phyloP scores from a whole-genome alignment of 2,329 filamentous ascomycete genomes.

The Bertia moriformis region DNA sequence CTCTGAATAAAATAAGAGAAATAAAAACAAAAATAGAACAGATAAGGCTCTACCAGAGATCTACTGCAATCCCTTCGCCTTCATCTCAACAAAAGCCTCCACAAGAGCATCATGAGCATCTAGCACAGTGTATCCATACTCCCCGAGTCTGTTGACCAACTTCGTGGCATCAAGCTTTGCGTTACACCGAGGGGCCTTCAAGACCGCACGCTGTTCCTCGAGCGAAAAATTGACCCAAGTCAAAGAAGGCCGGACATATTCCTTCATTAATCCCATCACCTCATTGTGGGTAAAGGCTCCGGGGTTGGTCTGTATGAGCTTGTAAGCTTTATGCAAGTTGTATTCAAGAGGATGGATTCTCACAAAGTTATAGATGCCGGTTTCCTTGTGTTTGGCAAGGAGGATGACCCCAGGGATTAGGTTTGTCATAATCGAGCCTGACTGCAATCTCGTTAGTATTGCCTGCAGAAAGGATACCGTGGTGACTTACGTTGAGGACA shows the following conservation, averaged over 20 bases:
- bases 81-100: slow-evolving; percentile 50
- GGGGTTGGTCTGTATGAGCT: too few species aligned
- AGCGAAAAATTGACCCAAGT: slow-evolving; percentile 52
- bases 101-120: slow-evolving; percentile 49
- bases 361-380: slow-evolving; percentile 56
- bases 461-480: too few species aligned
- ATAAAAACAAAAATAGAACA: too few species aligned
- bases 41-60: too few species aligned
- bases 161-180: slow-evolving; percentile 50
- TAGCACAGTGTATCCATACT: slow-evolving; percentile 41
- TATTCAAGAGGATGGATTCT: too few species aligned
- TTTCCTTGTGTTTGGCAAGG: slow-evolving; percentile 44
- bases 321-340: too few species aligned
- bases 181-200: slow-evolving; percentile 54
- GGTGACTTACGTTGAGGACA: slow-evolving; percentile 56
- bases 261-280: slow-evolving; percentile 45
- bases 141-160: slow-evolving; percentile 40
- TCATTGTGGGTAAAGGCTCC: slow-evolving; percentile 60
- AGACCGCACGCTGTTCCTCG: slow-evolving; percentile 51
- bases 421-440: slow-evolving; percentile 43
- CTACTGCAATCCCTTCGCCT: slow-evolving; percentile 34
- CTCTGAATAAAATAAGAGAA: too few species aligned
- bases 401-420: slow-evolving; percentile 46
- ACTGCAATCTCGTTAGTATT: too few species aligned
- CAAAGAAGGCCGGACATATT: slow-evolving; percentile 45